Base-by-base conservation (phyloP, 192 early-diverging fungal species). In the Coemansia aciculifera region DNA sequence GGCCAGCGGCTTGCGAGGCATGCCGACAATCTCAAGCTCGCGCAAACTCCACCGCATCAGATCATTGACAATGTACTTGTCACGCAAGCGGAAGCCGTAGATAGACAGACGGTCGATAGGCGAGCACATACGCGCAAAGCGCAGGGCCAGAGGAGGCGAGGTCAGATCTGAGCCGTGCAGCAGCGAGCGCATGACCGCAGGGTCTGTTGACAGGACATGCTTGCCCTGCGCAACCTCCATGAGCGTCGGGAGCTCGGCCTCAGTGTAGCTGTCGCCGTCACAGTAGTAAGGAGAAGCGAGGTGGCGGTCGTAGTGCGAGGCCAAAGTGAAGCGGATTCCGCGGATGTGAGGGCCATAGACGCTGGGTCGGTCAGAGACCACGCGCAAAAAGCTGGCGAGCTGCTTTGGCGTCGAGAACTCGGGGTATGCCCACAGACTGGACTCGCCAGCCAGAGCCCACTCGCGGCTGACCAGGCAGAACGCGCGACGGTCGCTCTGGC, bases 31-130 rank as follows among this genome's bases (percentile, higher is more conserved):
- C 48, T 75, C 69, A 51, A 80, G 60, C 49, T 80, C 73, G 60
- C 69, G 78, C 73, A 80, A 44, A 32, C 66, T 71, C 78, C 73
- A 75, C 69, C 78, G 78, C 78, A 80, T 75, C 59, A 80, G 54
- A 23, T 80, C 78, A 36, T 69, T 72, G 24, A 72, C 59, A 36
- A 80, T 67, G 49, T 80, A 46, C 63, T 80, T 80, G 57, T 80
- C 78, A 38, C 73, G 72, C 67, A 80, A 38, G 21, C 69, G 73
- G 69, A 75, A 80, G 27, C 78, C 78, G 59, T 80, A 80, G 42
- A 80, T 54, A 24, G 73, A 72, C 57, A 80, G 66, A 34, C 63
- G 61, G 67, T 80, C 78, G 29, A 80, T 75, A 37, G 78, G 78
- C 37, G 78, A 56, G 59, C 73, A 75, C n/a, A 71, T 66, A 23